Base-by-base conservation (phyloP, 805 yeast genomes). In the Torulaspora delbrueckii region DNA sequence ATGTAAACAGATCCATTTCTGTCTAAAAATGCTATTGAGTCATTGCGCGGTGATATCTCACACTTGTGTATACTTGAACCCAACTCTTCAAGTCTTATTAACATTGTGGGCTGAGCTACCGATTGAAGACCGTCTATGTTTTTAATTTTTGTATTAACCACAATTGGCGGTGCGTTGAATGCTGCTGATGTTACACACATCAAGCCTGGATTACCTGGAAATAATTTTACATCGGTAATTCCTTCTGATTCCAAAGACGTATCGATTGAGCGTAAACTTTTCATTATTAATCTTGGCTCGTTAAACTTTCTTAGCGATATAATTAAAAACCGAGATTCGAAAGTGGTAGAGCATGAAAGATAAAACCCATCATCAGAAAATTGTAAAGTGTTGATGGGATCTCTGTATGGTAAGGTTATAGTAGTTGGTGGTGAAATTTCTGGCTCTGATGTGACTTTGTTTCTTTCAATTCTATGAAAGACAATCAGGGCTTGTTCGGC, bases 201-300 rank as follows among this genome's bases (percentile, higher is more conserved):
- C 35, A 75, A 65, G 25, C 72, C 63, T 47, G 77, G 65, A 52
- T 80, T 78, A 33, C 79, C 81, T 0, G 88, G 87, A 62, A 84
- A 82, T 61, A 89, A 84, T 45, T 77, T 76, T 5, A 86, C 67
- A 51, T 82, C 86, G 0, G 98, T 91, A 31, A 91, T 86, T 2
- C 97, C 97, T 60, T 90, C 97, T 46, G 86, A 79, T 50, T 86
- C 95, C 53, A 84, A 65, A 0, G 83, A 76, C 0, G 83, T 78
- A 45, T 81, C 86, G 5, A 81, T 63, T 4, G 79, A 71, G 37
- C 90, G 65, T 28, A 78, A 72, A 0, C 87, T 81, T 53, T 83
- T 81, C 83, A 84, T 77, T 1, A 84, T 75, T 23, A 84, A 63
- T 19, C 83, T 74, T 1, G 91, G 87, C 40, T 79, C 82, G 23